Evolutionary conservation across 2,329 filamentous ascomycete genomes (phyloP).

Genomic region (Sporothrix inflata): DNA sequence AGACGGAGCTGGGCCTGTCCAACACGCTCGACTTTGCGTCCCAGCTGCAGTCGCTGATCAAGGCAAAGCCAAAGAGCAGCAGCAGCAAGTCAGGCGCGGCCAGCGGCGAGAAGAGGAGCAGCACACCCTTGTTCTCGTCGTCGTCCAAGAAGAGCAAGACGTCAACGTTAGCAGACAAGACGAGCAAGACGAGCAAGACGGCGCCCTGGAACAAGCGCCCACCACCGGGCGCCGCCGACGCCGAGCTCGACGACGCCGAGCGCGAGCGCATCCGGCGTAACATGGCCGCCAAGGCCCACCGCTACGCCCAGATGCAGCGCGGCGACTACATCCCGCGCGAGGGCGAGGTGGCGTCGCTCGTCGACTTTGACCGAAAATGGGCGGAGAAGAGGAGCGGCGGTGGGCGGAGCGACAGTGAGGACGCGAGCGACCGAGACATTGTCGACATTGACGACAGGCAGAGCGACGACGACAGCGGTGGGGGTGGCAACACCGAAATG

Average conservation of each 20-base stretch:
- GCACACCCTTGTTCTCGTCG: background rate
- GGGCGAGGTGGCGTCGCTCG: conserved; percentile 67
- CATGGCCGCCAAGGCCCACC: conserved; percentile 86
- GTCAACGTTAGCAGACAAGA: background rate
- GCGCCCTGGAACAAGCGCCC: conserved; percentile 41
- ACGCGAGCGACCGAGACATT: too few species aligned
- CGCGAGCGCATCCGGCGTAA: conserved; percentile 73
- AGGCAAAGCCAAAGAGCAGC: conserved; percentile 46
- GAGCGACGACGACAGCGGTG: conserved; percentile 68
- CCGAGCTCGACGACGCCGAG: conserved; percentile 67
- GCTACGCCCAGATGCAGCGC: conserved; percentile 88
- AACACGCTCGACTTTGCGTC: conserved; percentile 84
- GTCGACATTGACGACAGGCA: conserved; percentile 63
- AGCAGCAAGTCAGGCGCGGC: conserved; percentile 30
- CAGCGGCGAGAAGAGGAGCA: conserved; percentile 56
- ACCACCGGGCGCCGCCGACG: conserved; percentile 48
- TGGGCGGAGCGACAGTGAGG: conserved; percentile 34
- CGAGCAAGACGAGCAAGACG: conserved; percentile 34
- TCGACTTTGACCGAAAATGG: conserved; percentile 98
- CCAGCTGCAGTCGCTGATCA: conserved; percentile 79
- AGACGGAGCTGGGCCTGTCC: conserved; percentile 70
- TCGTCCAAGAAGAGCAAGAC: background rate
- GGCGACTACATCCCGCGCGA: conserved; percentile 77
- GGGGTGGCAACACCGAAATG: conserved; percentile 55
- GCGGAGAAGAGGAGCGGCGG: conserved; percentile 68